Base-by-base conservation (phyloP, 306 rosid species). In the Begonia masoniana region DNA sequence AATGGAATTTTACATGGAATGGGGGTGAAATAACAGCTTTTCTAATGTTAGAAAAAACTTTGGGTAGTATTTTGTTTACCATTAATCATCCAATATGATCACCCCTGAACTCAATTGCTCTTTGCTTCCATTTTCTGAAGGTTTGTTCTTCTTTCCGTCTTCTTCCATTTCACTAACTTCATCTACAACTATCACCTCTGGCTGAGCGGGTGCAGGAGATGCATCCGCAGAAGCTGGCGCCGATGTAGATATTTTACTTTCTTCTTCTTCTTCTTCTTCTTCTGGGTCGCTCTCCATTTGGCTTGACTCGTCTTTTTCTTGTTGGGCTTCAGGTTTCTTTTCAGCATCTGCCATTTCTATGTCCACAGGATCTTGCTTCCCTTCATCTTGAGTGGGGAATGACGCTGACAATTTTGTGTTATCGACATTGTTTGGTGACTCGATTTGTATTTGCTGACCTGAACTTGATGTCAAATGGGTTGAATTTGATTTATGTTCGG, bases 51-150 rank as follows among this genome's bases (percentile, higher is more conserved):
- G n/a, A n/a, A n/a, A n/a, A n/a, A n/a, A 21, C 24, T 31, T 31
- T 1, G 7, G 9, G 39, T 68, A 77, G 74, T 76, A 71, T n/a
- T 45, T 45, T 11, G 6, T 10, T 45, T n/a, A 12, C 49, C 49
- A 45, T 11, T 65, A 79, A 26, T 74, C 88, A 65, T 81, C 88
- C 76, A 77, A 63, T 10, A 75, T 56, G 36, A 68, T 13, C 55
- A 75, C 63, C 66, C n/a, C 76, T 5, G 71, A 45, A 56, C 74
- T 71, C 56, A 42, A 47, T 43, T 60, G 36, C 68, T 66, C 56
- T 54, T 54, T 77, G 54, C 74, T 52, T 57, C 59, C 56, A 24
- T 21, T 55, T 19, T 66, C 64, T 36, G 61, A 63, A 46, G 35
- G 50, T 41, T 35, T 53, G 35, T 48, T 12, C 49, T 10, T 66